Percentiles rank a stretch among this genome's conserved stretches.
These are phyloP conservation scores for Metarhizium rileyi DNA, from an alignment of 2,329 filamentous ascomycete species.

Conservation along the genomic window DNA sequence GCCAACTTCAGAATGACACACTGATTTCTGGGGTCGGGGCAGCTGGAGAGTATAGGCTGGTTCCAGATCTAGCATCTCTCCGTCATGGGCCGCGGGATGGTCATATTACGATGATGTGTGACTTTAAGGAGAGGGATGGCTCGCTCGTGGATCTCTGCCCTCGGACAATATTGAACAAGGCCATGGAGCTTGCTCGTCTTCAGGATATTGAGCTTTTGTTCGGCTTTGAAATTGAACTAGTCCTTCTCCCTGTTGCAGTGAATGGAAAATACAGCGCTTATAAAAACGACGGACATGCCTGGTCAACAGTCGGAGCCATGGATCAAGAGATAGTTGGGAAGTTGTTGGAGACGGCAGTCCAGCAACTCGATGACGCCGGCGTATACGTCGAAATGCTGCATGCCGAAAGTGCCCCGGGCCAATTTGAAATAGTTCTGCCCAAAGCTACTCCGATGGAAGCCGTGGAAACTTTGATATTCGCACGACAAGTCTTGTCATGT, in stretches of 20 bases:
- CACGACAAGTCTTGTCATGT: conserved; percentile 58
- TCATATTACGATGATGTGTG: conserved; percentile 57
- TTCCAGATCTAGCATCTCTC: conserved; percentile 56
- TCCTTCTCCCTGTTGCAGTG: conserved; percentile 48
- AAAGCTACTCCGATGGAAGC: conserved; percentile 54
- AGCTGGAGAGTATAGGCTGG: conserved; percentile 56
- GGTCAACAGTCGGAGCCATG: conserved; percentile 56
- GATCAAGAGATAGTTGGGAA: conserved; percentile 45
- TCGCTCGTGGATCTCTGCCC: conserved; percentile 49
- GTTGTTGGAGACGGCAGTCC: conserved; percentile 56
- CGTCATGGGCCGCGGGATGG: conserved; percentile 46
- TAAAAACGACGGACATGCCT: conserved; percentile 56
- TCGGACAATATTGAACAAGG: conserved; percentile 47
- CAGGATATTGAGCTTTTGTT: conserved; percentile 51
- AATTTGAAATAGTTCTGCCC: conserved; percentile 68
- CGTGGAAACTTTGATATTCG: conserved; percentile 61
- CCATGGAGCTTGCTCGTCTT: conserved; percentile 40
- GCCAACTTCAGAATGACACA: conserved; percentile 58
- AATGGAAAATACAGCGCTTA: conserved; percentile 32
- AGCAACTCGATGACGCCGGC: conserved; percentile 47
- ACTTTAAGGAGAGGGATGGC: conserved; percentile 51
- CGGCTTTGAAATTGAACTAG: conserved; percentile 76
- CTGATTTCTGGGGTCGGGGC: conserved; percentile 43
- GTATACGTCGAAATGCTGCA: conserved; percentile 67
- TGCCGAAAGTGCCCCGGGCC: conserved; percentile 60